Base-by-base conservation (phyloP, 352 stramenopile genomes). In the Phytophthora kernoviae region DNA sequence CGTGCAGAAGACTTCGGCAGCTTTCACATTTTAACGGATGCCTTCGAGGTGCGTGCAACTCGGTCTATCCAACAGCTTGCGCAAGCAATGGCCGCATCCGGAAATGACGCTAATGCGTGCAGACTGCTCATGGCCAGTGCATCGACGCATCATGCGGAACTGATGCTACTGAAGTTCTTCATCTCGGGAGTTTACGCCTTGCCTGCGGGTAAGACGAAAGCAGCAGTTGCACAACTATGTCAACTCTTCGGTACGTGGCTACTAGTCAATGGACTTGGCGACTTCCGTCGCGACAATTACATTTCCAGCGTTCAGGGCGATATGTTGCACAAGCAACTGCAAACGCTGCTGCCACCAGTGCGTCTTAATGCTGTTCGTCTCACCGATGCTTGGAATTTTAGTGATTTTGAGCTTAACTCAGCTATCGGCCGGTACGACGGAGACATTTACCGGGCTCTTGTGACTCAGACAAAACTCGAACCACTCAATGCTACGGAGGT, bases 361-460 rank as follows among this genome's bases (percentile, higher is more conserved):
- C 76, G 76, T 39, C 68, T 62, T 15, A 79, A 83, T 36, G 76
- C 49, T 40, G 65, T 86, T 10, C 54, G 70, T 7, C 59, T 86
- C 32, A 82, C 73, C 0, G 66, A 75, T 48, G 57, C 66, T 21
- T 75, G 62, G 60, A 60, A 75, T 48, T 86, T 85, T 15, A 84
- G 42, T 15, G 80, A 90, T 45, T 88, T 85, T 41, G 76, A 88
- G 62, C 57, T 90, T 21, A 83, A 81, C 68, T 83, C 76, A 58
- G 60, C 68, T 37, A 80, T 86, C 36, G 76, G 73, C 7, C 60
- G 64, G 1, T 86, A 76, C 63, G 70, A 86, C 49, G 77, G 77
- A 33, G 73, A 85, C 54, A 81, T 85, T 10, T 85, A 85, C 58
- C 70, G 73, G 21, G 75, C 70, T 49, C 62, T 88, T 1, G 70